Evolutionary conservation across 495 filamentous ascomycete genomes (phyloP).

Genomic region (Lasiosphaeria ovina): DNA sequence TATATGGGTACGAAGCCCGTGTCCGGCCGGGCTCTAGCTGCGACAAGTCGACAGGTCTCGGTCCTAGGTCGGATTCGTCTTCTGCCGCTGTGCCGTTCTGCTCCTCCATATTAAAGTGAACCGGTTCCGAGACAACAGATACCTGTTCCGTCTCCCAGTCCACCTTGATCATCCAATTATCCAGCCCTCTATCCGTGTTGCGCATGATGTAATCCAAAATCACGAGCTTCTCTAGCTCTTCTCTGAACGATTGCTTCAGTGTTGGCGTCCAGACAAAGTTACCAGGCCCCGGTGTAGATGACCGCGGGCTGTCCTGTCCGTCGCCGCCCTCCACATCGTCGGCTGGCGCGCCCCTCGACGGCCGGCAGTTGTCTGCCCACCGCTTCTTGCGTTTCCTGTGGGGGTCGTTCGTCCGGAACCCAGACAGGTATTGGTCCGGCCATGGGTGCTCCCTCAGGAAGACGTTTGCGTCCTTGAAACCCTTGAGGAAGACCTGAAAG

Average conservation of each 20-base stretch:
- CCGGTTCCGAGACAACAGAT: constrained; percentile 79
- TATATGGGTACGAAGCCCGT: constrained; percentile 65
- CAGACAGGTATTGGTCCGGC: constrained; percentile 88
- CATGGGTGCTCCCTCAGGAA: constrained; percentile 94
- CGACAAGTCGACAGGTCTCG: constrained; percentile 57
- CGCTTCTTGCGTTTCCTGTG: constrained; percentile 65
- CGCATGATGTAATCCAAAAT: constrained; percentile 99
- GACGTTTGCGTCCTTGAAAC: constrained; percentile 93
- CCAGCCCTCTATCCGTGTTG: constrained; percentile 93
- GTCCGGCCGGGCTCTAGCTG: constrained; percentile 42
- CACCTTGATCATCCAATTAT: constrained; percentile 99
- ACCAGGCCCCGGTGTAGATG: constrained; percentile 40
- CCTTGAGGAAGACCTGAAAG: constrained; percentile 96
- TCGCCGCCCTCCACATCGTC: constrained; percentile 74
- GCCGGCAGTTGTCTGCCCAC: constrained; percentile 86
- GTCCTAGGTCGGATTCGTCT: constrained; percentile 53
- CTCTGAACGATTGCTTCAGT: constrained; percentile 87
- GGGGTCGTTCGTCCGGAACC: constrained; percentile 67
- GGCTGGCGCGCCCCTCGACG: constrained; percentile 52
- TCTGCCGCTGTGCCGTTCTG: constrained; percentile 23
- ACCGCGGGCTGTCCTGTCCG: constrained; percentile 42
- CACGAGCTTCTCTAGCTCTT: constrained; percentile 95
- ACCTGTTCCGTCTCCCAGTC: constrained; percentile 80
- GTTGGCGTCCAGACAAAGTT: constrained; percentile 84
- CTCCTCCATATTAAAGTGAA: constrained; percentile 58